Conservation (phyloP, 306 rosid genomes). For the Gynostemma pentaphyllum region DNA sequence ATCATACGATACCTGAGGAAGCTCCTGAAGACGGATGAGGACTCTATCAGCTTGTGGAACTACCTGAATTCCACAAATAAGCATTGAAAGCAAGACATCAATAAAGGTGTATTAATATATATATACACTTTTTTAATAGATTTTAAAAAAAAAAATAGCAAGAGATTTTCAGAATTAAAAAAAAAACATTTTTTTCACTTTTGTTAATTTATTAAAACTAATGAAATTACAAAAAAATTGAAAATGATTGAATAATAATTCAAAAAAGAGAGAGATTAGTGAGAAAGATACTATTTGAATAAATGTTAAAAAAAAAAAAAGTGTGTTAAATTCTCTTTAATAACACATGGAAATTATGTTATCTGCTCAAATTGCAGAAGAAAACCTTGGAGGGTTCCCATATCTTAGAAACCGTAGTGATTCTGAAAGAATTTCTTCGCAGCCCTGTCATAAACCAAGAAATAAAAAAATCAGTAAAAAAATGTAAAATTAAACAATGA, state of each 20-base stretch:
- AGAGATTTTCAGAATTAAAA: too few relatives aligned
- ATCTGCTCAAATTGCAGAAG: not conserved
- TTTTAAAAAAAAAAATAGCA: too few relatives aligned
- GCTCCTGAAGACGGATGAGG: slow-evolving; percentile 67
- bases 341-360: not conserved
- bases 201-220: too few relatives aligned
- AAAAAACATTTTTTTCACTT: too few relatives aligned
- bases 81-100: not conserved
- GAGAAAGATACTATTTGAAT: too few relatives aligned
- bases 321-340: too few relatives aligned
- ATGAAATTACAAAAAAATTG: too few relatives aligned
- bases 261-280: too few relatives aligned
- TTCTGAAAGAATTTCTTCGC: slow-evolving; percentile 36
- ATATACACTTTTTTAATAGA: too few relatives aligned
- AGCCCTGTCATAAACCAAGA: slow-evolving; percentile 29
- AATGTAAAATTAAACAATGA: not conserved
- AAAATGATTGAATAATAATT: too few relatives aligned
- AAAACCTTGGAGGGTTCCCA: slow-evolving; percentile 62
- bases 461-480: not conserved
- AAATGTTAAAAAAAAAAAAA: too few relatives aligned
- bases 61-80: slow-evolving; percentile 37
- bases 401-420: slow-evolving; percentile 44
- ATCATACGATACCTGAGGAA: slow-evolving; percentile 59
- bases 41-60: slow-evolving; percentile 94
- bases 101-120: too few relatives aligned